A percentile compares a stretch with the other conserved stretches of the same genome.
phyloP scores from a whole-genome alignment of 768 basidiomycete genomes.

The Naganishia onofrii region DNA sequence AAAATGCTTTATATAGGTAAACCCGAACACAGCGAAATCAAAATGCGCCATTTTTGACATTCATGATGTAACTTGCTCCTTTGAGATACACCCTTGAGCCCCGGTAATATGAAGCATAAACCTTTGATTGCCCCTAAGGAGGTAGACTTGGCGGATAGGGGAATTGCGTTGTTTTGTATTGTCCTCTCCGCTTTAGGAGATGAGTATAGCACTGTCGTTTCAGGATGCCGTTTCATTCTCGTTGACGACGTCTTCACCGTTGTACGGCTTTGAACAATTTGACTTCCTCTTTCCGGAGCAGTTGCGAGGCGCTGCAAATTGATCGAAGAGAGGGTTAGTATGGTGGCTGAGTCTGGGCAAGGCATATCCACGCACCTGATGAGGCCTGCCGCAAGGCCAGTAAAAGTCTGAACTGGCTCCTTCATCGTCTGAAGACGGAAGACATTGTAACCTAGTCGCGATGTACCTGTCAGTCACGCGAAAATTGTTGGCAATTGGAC shows the following conservation, averaged over 20 bases:
- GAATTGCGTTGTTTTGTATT: neutral
- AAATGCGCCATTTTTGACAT: neutral
- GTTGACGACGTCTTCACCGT: neutral
- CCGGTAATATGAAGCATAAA: neutral
- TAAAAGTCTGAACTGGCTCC: slow-evolving; percentile 20
- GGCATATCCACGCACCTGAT: slow-evolving; percentile 13
- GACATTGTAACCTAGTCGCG: slow-evolving; percentile 17
- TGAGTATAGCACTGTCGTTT: neutral
- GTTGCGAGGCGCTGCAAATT: neutral
- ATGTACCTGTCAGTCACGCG: neutral
- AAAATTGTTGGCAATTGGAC: neutral
- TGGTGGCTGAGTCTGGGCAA: neutral
- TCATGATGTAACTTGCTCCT: neutral
- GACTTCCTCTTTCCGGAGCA: slow-evolving; percentile 21
- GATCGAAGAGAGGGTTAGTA: neutral
- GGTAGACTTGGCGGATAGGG: neutral
- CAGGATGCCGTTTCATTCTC: neutral
- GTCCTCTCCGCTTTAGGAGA: neutral
- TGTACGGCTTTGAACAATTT: slow-evolving; percentile 10
- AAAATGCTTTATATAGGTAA: neutral
- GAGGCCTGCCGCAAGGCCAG: slow-evolving; percentile 20
- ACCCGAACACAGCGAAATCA: neutral
- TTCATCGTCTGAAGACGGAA: slow-evolving; percentile 1
- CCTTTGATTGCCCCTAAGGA: neutral
- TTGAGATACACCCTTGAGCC: slow-evolving; percentile 3